Percentiles rank a stretch among this genome's conserved stretches.
phyloP scores from a whole-genome alignment of 257 asterid genomes.

The Solanum paucissectum region DNA sequence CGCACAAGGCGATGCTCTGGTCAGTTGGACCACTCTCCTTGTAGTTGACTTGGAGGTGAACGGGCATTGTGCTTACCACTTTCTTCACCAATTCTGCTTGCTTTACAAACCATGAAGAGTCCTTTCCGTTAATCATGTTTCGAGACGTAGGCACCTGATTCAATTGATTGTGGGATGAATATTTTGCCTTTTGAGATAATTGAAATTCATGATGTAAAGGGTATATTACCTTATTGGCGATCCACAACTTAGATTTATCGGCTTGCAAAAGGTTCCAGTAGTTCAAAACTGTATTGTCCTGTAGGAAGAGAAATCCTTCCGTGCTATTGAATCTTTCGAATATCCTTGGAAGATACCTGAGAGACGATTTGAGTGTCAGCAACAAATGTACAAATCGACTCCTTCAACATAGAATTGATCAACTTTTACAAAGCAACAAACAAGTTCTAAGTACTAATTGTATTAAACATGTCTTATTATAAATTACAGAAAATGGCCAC shows the following conservation, averaged over 20 bases:
- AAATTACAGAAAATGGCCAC: not conserved
- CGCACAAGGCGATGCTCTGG: slow-evolving; percentile 26
- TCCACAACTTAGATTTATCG: slow-evolving; percentile 34
- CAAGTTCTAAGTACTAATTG: not conserved
- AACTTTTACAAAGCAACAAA: not conserved
- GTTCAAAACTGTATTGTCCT: slow-evolving; percentile 29
- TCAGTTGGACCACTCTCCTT: slow-evolving; percentile 28
- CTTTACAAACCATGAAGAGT: slow-evolving; percentile 19
- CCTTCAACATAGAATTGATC: not conserved
- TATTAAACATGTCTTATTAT: not conserved
- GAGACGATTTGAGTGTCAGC: not conserved
- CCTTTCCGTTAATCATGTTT: slow-evolving; percentile 8
- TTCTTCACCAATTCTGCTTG: slow-evolving; percentile 31
- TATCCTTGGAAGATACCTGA: slow-evolving; percentile 25
- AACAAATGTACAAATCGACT: not conserved
- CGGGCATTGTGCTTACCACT: slow-evolving; percentile 31
- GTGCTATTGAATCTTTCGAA: slow-evolving; percentile 21
- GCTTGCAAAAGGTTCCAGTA: slow-evolving; percentile 40
- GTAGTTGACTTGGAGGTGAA: slow-evolving; percentile 39
- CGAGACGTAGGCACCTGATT: slow-evolving; percentile 20
- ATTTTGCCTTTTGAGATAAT: not conserved
- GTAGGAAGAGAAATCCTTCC: slow-evolving; percentile 30
- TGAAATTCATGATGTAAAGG: not conserved
- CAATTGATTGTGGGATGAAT: not conserved
- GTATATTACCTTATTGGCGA: slow-evolving; percentile 31